A percentile compares a stretch with the other conserved stretches of the same genome.
These are phyloP conservation scores for Trichoderma guizhouense DNA, from an alignment of 2,329 filamentous ascomycete genomes.

Conservation along the genomic window DNA sequence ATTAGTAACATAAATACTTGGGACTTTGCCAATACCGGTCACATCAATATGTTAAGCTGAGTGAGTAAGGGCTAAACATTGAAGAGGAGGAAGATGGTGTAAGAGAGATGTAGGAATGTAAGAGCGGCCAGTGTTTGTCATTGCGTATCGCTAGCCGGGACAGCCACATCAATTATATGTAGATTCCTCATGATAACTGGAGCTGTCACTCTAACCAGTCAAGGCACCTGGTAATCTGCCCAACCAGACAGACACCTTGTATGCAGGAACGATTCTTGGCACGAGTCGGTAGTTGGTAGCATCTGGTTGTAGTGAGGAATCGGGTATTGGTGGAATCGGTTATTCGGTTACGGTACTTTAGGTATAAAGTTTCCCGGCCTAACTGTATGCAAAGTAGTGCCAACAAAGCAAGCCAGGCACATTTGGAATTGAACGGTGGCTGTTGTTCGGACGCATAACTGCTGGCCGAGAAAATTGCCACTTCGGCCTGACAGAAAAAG, in stretches of 20 bases:
- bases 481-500: not conserved
- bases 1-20: not conserved
- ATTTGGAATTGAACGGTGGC: not conserved
- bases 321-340: not conserved
- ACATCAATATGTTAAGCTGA: not conserved
- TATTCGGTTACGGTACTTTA: not conserved
- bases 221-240: not conserved
- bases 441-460: not conserved
- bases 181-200: not conserved
- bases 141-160: not conserved
- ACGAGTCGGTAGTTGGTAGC: not conserved
- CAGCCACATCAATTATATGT: not conserved
- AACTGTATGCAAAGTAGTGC: not conserved
- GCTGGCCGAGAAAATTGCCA: not conserved
- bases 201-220: not conserved
- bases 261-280: slow-evolving; percentile 1
- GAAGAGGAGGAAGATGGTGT: not conserved
- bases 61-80: not conserved
- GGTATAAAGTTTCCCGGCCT: not conserved
- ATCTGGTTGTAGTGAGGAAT: not conserved
- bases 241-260: not conserved
- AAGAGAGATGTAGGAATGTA: not conserved
- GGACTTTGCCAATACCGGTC: not conserved
- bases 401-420: not conserved
- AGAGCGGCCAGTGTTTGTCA: not conserved